Conservation (phyloP, 2,329 filamentous ascomycete genomes). For the Aspergillus aculeatinus region DNA sequence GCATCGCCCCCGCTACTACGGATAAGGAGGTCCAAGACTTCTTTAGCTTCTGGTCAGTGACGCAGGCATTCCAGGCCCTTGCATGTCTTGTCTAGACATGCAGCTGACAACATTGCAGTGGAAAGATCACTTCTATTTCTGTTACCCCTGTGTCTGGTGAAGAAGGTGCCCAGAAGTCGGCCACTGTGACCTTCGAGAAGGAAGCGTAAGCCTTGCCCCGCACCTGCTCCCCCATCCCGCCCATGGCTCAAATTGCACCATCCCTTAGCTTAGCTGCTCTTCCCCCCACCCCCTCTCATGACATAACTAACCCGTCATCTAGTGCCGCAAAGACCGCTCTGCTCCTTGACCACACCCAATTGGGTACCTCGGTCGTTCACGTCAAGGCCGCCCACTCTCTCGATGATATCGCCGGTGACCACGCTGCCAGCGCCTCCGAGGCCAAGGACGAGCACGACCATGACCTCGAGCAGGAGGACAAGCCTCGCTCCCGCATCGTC, state of each 20-base stretch:
- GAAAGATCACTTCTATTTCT: slow-evolving; percentile 84
- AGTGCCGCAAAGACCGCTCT: slow-evolving; percentile 90
- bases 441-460: slow-evolving; percentile 57
- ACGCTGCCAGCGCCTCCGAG: slow-evolving; percentile 56
- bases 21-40: slow-evolving; percentile 94
- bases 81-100: neutral
- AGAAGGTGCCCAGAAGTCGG: slow-evolving; percentile 68
- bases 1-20: slow-evolving; percentile 76
- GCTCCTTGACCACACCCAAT: slow-evolving; percentile 93
- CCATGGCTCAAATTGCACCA: slow-evolving; percentile 12
- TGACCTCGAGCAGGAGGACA: slow-evolving; percentile 90
- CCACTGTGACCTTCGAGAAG: slow-evolving; percentile 95
- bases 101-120: slow-evolving; percentile 53
- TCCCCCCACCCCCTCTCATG: neutral
- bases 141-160: slow-evolving; percentile 61
- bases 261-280: neutral
- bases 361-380: slow-evolving; percentile 72
- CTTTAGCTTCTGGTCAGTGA: slow-evolving; percentile 84
- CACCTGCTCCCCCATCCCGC: slow-evolving; percentile 15
- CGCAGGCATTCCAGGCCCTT: neutral
- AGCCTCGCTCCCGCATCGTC: slow-evolving; percentile 87
- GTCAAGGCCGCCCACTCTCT: slow-evolving; percentile 71
- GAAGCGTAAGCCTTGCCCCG: slow-evolving; percentile 61
- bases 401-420: slow-evolving; percentile 62
- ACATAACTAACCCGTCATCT: slow-evolving; percentile 4